These are phyloP conservation scores for Pseudogymnoascus sp. DNA, from an alignment of 2,329 filamentous ascomycete species.

Conservation along the genomic window DNA sequence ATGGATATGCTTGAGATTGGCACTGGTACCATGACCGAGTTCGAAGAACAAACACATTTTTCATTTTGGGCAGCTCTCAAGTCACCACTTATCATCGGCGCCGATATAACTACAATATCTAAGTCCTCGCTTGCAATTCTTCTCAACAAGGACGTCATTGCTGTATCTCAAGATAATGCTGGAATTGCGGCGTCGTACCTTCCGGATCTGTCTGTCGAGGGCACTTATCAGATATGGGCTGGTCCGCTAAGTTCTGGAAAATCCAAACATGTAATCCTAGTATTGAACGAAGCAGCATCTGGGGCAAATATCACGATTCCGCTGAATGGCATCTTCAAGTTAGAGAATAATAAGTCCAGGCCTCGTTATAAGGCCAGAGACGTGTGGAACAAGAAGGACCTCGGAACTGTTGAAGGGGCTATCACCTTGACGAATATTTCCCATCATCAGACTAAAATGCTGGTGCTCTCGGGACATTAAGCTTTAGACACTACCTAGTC, in stretches of 20 bases:
- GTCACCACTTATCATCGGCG: constrained; percentile 36
- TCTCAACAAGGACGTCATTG: constrained; percentile 31
- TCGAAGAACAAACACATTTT: constrained; percentile 37
- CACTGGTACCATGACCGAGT: constrained; percentile 28
- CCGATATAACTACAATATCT: constrained; percentile 28
- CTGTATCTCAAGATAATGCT: constrained; percentile 31
- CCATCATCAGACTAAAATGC: constrained; percentile 12
- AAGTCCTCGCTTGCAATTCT: constrained; percentile 25
- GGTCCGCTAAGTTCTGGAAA: constrained; percentile 14
- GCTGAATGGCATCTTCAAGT: constrained; percentile 9
- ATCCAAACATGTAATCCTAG: constrained; percentile 14
- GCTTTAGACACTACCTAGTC: background rate
- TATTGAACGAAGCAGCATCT: constrained; percentile 11
- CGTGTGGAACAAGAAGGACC: constrained; percentile 13
- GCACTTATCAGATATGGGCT: constrained; percentile 24
- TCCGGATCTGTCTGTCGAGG: constrained; percentile 20
- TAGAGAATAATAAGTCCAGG: background rate
- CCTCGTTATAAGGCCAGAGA: constrained; percentile 13
- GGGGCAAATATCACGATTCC: constrained; percentile 12
- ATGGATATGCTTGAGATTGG: constrained; percentile 21
- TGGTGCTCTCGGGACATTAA: background rate
- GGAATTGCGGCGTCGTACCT: constrained; percentile 24
- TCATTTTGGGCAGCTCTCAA: constrained; percentile 39
- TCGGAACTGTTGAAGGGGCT: background rate
- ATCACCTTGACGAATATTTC: constrained; percentile 11